A percentile compares a stretch with the other conserved stretches of the same genome.
Conservation (phyloP, 192 early-diverging fungal genomes). For the Podila epicladia region DNA sequence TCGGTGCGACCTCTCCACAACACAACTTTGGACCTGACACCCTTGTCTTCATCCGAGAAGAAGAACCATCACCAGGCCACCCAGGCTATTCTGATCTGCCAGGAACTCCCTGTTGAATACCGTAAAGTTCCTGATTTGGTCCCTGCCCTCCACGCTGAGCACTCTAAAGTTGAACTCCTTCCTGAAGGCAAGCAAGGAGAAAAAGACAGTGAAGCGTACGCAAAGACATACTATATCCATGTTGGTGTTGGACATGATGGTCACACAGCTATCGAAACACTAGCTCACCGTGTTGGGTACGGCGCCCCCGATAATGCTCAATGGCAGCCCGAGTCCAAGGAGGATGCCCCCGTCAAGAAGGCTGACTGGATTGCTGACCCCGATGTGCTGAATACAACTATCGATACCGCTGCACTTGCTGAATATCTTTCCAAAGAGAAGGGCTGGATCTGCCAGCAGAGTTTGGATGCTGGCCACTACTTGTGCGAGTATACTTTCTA, state of each 20-base stretch:
- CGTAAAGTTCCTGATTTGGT: slow-evolving; percentile 54
- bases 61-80: slow-evolving; percentile 26
- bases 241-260: slow-evolving; percentile 60
- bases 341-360: slow-evolving; percentile 37
- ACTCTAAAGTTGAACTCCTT: background rate
- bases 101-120: slow-evolving; percentile 69
- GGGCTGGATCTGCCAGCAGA: slow-evolving; percentile 50
- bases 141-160: slow-evolving; percentile 49
- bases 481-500: slow-evolving; percentile 72
- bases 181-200: background rate
- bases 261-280: slow-evolving; percentile 53
- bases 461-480: slow-evolving; percentile 64
- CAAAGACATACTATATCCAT: slow-evolving; percentile 62
- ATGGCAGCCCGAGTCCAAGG: slow-evolving; percentile 27
- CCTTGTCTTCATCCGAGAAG: background rate
- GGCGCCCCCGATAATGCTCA: slow-evolving; percentile 54
- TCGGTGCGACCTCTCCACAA: slow-evolving; percentile 33
- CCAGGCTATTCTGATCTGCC: slow-evolving; percentile 25
- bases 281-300: slow-evolving; percentile 63
- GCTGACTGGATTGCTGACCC: slow-evolving; percentile 28
- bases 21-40: slow-evolving; percentile 22
- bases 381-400: slow-evolving; percentile 43
- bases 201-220: slow-evolving; percentile 12
- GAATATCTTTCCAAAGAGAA: slow-evolving; percentile 31
- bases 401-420: slow-evolving; percentile 51